Evolutionary conservation across 352 stramenopile genomes (phyloP), one percentile per base, ranked within the genome.

Genomic region (Globisporangium nunn): DNA sequence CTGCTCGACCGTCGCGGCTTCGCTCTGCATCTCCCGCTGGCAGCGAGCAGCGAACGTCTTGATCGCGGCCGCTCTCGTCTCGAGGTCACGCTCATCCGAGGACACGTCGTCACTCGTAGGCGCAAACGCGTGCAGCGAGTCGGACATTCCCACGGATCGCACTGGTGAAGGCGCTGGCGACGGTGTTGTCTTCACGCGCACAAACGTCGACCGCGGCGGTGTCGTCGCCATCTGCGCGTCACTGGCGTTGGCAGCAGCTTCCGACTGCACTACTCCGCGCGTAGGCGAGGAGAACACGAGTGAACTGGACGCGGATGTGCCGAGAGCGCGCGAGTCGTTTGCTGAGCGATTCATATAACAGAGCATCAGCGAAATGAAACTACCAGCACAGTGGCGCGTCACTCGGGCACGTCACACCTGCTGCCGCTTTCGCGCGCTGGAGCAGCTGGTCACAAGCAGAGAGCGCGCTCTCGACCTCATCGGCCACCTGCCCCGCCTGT

Each of bases 401-500:
- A 49, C n/a, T 2, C n/a, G 23, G 12, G n/a, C 8, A 14, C 44
- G 17, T 49, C n/a, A 28, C 44, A 29, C 44, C 18, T 31, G 60
- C 50, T 46, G 48, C 45, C 12, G 30, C 41, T 18, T 37, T 55
- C n/a, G 61, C 68, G n/a, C 59, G 62, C 5, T 44, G 39, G 49
- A 88, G 52, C 11, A 88, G 71, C 23, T 69, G 66, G 18, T 87
- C 72, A 44, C 75, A 88, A 33, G 76, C 78, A 11, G 60, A 49
- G 4, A 88, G 55, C 41, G 76, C 75, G 46, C 56, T 72, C 46
- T 84, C 78, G 14, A 88, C 68, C 60, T 87, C 74, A 14, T 85
- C 70, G 0, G 66, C 72, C 0, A 86, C 70, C 41, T 81, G 59
- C 6, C 66, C 74, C 1, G 71, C 70, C 33, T 74, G 54, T 55